phyloP scores from a whole-genome alignment of 441 rosid genomes.

The Flueggea neowawraea region DNA sequence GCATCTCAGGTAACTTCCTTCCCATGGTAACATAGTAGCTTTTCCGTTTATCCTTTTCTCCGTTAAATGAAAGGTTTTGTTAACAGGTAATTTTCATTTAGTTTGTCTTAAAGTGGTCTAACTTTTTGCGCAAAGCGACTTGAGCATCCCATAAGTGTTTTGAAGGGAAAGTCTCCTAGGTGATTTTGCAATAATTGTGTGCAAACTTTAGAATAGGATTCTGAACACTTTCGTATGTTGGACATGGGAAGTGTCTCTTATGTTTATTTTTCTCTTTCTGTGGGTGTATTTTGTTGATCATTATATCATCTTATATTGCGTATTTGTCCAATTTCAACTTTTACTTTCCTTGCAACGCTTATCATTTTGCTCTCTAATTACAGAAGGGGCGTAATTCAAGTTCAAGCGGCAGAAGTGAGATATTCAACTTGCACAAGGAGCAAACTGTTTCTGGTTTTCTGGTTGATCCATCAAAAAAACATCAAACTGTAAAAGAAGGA shows the following conservation, averaged over 20 bases:
- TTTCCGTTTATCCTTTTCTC: no score
- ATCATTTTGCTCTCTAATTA: conserved; percentile 11
- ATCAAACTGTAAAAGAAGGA: conserved; percentile 37
- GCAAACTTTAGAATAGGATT: no score
- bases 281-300: no score
- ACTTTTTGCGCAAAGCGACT: neutral
- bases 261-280: no score
- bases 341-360: conserved; percentile 1
- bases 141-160: neutral
- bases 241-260: no score
- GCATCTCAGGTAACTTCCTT: conserved; percentile 46
- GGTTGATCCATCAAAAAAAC: conserved; percentile 34
- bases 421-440: conserved; percentile 33
- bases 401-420: conserved; percentile 30
- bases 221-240: no score
- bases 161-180: neutral
- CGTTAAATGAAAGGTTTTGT: no score
- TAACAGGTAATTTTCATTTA: no score
- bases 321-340: no score
- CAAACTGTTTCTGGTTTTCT: conserved; percentile 42
- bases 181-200: no score
- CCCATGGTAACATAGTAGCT: neutral
- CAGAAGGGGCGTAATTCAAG: conserved; percentile 47
- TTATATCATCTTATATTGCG: no score
- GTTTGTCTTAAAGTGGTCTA: neutral